These are phyloP conservation scores for Hemisphaericaspora subhashii DNA, from an alignment of 1,139 yeast species.

Conservation along the genomic window DNA sequence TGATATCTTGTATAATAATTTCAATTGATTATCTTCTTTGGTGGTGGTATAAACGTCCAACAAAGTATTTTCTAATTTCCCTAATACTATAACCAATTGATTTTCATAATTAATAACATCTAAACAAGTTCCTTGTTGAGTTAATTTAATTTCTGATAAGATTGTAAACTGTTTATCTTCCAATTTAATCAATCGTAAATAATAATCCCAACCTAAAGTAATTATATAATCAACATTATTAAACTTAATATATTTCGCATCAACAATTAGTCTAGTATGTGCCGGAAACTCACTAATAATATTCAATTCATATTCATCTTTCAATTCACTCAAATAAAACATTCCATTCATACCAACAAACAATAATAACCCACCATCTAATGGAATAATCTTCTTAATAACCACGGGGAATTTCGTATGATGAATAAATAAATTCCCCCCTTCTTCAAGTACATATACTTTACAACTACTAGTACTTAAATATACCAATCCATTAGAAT, in stretches of 20 bases:
- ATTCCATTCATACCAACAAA: slow-evolving; percentile 45
- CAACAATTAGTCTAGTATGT: slow-evolving; percentile 36
- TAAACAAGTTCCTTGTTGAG: slow-evolving; percentile 52
- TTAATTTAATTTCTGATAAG: slow-evolving; percentile 35
- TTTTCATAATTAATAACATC: slow-evolving; percentile 28
- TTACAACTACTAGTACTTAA: slow-evolving; percentile 29
- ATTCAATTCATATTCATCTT: slow-evolving; percentile 9
- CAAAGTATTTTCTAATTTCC: slow-evolving; percentile 62
- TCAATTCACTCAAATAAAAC: slow-evolving; percentile 7
- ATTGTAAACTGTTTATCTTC: slow-evolving; percentile 18
- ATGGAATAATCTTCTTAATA: slow-evolving; percentile 30
- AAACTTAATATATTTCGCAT: slow-evolving; percentile 23
- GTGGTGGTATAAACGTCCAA: slow-evolving; percentile 44
- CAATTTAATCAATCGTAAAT: slow-evolving; percentile 41
- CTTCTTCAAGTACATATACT: slow-evolving; percentile 22
- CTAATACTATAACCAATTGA: slow-evolving; percentile 46
- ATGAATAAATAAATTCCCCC: slow-evolving; percentile 11
- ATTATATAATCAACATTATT: slow-evolving; percentile 37
- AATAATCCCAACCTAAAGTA: slow-evolving; percentile 65
- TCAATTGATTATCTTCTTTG: slow-evolving; percentile 15
- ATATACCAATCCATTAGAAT: slow-evolving; percentile 17
- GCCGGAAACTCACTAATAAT: slow-evolving; percentile 19
- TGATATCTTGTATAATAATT: slow-evolving; percentile 49
- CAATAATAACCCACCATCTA: slow-evolving; percentile 19
- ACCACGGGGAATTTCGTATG: slow-evolving; percentile 18